Evolutionary conservation across 148 eudicot genomes (phyloP).

Genomic region (Linanthus parryae): DNA sequence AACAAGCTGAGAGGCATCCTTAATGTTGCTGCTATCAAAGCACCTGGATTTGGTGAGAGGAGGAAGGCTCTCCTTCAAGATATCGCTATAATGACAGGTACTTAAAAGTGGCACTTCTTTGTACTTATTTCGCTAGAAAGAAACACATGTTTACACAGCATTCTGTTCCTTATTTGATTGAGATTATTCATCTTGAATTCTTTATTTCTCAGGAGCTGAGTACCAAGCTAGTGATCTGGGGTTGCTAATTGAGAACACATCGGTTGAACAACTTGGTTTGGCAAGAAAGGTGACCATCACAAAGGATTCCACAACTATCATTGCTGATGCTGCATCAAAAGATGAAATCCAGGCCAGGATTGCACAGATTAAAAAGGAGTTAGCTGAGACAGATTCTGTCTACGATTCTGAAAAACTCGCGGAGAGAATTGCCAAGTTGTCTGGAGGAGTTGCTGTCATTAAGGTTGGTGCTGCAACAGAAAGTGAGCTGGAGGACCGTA

Average conservation of each 20-base stretch:
- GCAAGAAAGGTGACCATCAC: constrained; percentile 86
- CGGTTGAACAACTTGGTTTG: constrained; percentile 80
- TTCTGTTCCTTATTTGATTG: not conserved
- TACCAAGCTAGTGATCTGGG: constrained; percentile 88
- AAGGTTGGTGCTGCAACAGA: constrained; percentile 99
- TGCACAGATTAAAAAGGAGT: constrained; percentile 87
- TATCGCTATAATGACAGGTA: constrained; percentile 94
- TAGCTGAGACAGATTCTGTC: constrained; percentile 79
- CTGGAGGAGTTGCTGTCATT: constrained; percentile 99
- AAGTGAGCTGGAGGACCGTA: constrained; percentile 94
- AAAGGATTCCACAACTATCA: constrained; percentile 82
- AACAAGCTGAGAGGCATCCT: constrained; percentile 88
- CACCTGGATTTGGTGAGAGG: constrained; percentile 97
- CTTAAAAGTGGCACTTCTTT: too few species aligned
- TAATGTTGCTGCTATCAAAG: constrained; percentile 96
- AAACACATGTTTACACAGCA: not conserved
- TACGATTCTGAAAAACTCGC: constrained; percentile 93
- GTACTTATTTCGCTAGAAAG: too few species aligned
- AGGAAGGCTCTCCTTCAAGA: constrained; percentile 98
- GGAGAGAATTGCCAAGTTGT: constrained; percentile 91
- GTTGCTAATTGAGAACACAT: constrained; percentile 63
- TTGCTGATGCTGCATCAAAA: constrained; percentile 94
- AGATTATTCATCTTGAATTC: not conserved
- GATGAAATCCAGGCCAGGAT: constrained; percentile 97
- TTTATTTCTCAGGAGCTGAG: constrained; percentile 66